These are phyloP conservation scores for Botryotinia convoluta DNA, from an alignment of 2,329 filamentous ascomycete species.

Conservation along the genomic window DNA sequence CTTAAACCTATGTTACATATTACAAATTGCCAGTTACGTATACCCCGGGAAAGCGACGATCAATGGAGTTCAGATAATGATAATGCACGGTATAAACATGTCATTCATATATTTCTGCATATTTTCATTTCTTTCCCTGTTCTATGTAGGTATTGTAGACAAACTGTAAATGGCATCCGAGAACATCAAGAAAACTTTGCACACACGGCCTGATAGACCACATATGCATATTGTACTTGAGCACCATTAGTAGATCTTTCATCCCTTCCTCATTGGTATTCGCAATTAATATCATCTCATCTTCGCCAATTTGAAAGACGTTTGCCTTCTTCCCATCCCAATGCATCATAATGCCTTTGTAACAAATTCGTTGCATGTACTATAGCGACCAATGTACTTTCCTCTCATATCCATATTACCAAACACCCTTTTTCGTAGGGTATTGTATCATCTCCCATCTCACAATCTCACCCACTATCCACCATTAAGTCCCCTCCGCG, in stretches of 20 bases:
- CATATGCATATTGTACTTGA: neutral
- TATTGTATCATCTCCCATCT: neutral
- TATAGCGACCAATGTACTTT: neutral
- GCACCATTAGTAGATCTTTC: neutral
- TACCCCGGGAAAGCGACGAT: neutral
- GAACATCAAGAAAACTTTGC: neutral
- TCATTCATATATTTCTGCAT: neutral
- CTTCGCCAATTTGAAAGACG: neutral
- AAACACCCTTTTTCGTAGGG: constrained; percentile 3
- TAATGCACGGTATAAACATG: neutral
- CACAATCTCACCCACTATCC: neutral
- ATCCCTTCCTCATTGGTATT: neutral
- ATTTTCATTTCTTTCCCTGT: neutral
- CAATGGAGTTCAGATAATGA: neutral
- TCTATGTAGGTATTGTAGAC: neutral
- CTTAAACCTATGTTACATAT: constrained; percentile 62
- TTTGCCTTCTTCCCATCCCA: neutral
- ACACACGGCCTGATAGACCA: neutral
- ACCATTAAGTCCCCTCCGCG: neutral
- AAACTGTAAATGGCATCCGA: neutral
- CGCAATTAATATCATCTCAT: neutral
- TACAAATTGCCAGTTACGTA: neutral
- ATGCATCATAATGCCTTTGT: neutral
- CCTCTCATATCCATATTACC: neutral
- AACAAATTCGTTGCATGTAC: constrained; percentile 5